Base-by-base conservation (phyloP, 2,329 filamentous ascomycete species). In the Claviceps purpurea region DNA sequence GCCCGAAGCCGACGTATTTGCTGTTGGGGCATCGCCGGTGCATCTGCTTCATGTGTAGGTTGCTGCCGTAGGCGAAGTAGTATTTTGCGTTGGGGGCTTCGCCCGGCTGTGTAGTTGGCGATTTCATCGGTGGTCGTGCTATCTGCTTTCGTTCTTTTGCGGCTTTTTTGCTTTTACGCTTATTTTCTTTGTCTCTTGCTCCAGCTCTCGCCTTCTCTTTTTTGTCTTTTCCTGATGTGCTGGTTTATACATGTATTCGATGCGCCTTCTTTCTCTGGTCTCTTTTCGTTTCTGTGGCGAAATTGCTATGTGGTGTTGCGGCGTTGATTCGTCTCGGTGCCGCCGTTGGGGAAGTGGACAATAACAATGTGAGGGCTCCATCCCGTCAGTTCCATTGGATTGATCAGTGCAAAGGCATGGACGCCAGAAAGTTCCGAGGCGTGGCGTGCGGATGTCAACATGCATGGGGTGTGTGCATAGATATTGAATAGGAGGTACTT, bases 41-140 rank as follows among this genome's bases (percentile, higher is more conserved):
- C 71, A 75, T 74, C 61, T 74, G 71, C 50, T 64, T 62, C 52
- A 71, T 60, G 56, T 66, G 68, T 45, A 74, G 63, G 57, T 74
- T 74, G 58, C 70, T 73, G 47, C 71, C 72, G 51, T 73, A 74
- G 39, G 70, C 72, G 55, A 74, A 74, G 59, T 74, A 74, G 49
- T 63, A 65, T 52, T 65, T 64, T 56, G 59, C 57, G 22, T 18
- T 38, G 16, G 30, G n/a, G 5, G 37, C 11, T 24, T 51, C 50
- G 11, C 24, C 34, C 44, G 24, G 11, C 7, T n/a, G 18, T 20
- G 46, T 48, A 8, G 38, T 30, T 22, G 37, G 38, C 10, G 38
- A 20, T 30, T 14, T 30, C 37, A 40, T 48, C 5, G n/a, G 26
- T 34, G 18, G 24, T 30, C 16, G 10, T 38, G 4, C 8, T 26